phyloP scores from a whole-genome alignment of 108 stramenopile genomes.

The Chaetoceros muelleri region DNA sequence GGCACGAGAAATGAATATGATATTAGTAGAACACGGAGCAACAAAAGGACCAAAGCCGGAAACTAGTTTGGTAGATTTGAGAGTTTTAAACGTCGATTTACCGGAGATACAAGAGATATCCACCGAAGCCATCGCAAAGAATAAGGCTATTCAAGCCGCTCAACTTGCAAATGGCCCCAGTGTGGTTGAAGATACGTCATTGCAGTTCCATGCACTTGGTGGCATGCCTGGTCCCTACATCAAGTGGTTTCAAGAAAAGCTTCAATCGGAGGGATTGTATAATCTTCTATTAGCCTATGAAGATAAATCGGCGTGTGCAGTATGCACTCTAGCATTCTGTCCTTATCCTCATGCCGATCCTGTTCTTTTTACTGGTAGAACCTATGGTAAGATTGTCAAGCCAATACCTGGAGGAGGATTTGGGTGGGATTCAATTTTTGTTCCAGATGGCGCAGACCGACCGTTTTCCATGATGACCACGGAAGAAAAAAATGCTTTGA shows the following conservation, averaged over 20 bases:
- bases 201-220: slow-evolving; percentile 92
- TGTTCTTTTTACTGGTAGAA: slow-evolving; percentile 76
- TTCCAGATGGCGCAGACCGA: slow-evolving; percentile 72
- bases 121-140: slow-evolving; percentile 77
- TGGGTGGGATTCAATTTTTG: slow-evolving; percentile 98
- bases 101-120: slow-evolving; percentile 88
- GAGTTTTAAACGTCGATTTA: slow-evolving; percentile 67
- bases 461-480: slow-evolving; percentile 90
- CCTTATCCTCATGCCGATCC: slow-evolving; percentile 92
- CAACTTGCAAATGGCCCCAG: slow-evolving; percentile 79
- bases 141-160: slow-evolving; percentile 77
- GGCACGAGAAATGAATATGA: slow-evolving; percentile 58
- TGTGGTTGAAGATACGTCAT: slow-evolving; percentile 94
- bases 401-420: slow-evolving; percentile 86
- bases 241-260: slow-evolving; percentile 96
- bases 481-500: slow-evolving; percentile 85
- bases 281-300: slow-evolving; percentile 86
- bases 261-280: slow-evolving; percentile 77
- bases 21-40: slow-evolving; percentile 43
- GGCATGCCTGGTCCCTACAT: slow-evolving; percentile 99
- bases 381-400: slow-evolving; percentile 79
- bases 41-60: slow-evolving; percentile 25
- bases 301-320: slow-evolving; percentile 93
- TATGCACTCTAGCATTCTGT: slow-evolving; percentile 95
- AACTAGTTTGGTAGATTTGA: slow-evolving; percentile 45